These are phyloP conservation scores for Astrothelium subdiscretum DNA, from an alignment of 495 filamentous ascomycete species.

Conservation along the genomic window DNA sequence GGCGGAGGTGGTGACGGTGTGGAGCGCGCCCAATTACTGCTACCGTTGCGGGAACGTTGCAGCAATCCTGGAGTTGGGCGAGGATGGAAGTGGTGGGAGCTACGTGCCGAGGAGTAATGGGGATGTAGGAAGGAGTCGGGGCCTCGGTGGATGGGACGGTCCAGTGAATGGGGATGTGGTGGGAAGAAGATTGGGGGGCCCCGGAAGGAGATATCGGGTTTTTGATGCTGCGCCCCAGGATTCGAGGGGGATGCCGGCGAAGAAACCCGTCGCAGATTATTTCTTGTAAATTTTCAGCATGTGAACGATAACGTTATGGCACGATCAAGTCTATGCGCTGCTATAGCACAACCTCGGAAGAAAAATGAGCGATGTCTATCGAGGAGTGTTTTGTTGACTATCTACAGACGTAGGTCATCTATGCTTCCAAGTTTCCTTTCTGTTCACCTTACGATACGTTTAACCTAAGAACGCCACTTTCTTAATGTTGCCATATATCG, in stretches of 20 bases:
- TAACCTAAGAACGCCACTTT: too few species aligned
- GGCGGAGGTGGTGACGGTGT: slow-evolving; percentile 85
- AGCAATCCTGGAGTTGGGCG: slow-evolving; percentile 82
- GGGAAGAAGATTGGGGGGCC: slow-evolving; percentile 40
- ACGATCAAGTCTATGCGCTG: too few species aligned
- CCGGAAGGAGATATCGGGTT: slow-evolving; percentile 83
- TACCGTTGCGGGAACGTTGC: slow-evolving; percentile 80
- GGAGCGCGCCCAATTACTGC: slow-evolving; percentile 48
- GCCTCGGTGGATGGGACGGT: slow-evolving; percentile 22
- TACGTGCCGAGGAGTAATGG: slow-evolving; percentile 70
- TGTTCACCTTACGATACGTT: too few species aligned
- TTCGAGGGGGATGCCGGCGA: slow-evolving; percentile 93
- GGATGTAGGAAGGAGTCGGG: slow-evolving; percentile 46
- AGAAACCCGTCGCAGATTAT: slow-evolving; percentile 97
- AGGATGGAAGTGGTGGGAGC: slow-evolving; percentile 68
- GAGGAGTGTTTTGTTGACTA: too few species aligned
- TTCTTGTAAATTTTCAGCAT: slow-evolving; percentile 65
- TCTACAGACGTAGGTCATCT: too few species aligned
- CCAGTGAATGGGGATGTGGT: slow-evolving; percentile 31
- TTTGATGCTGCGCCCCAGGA: slow-evolving; percentile 97
- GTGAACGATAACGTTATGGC: too few species aligned
- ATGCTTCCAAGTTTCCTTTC: too few species aligned
- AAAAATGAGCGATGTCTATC: too few species aligned
- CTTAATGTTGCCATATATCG: too few species aligned
- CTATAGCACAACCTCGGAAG: too few species aligned